These are phyloP conservation scores for Lactifluus hygrophoroides DNA, from an alignment of 768 basidiomycete species.

Conservation along the genomic window DNA sequence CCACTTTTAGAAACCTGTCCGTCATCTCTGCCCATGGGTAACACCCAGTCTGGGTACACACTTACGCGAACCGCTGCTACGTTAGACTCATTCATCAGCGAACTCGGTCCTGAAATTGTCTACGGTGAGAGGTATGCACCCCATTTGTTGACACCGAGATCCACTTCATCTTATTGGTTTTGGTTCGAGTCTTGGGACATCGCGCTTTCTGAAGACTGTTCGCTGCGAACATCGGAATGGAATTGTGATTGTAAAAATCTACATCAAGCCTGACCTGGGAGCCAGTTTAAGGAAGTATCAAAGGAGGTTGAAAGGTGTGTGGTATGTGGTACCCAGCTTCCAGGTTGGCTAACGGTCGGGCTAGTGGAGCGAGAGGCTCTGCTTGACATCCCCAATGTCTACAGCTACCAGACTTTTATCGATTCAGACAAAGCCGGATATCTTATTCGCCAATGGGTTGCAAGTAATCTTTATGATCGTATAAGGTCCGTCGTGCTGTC, in stretches of 20 bases:
- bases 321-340: constrained; percentile 2
- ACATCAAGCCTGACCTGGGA: constrained; percentile 88
- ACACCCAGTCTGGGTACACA: constrained; percentile 61
- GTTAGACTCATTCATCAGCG: constrained; percentile 84
- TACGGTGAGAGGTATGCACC: constrained; percentile 81
- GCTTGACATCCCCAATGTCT: constrained; percentile 77
- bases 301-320: constrained; percentile 65
- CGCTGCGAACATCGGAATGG: constrained; percentile 80
- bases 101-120: constrained; percentile 76
- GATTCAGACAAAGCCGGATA: constrained; percentile 97
- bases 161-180: neutral
- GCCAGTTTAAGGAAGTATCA: constrained; percentile 69
- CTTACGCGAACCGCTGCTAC: constrained; percentile 70
- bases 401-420: constrained; percentile 80
- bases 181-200: constrained; percentile 59
- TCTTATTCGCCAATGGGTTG: constrained; percentile 89
- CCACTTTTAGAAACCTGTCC: neutral
- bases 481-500: constrained; percentile 63
- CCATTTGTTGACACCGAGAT: neutral
- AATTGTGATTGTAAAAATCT: constrained; percentile 85
- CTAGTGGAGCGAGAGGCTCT: constrained; percentile 82
- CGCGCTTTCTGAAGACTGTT: constrained; percentile 73
- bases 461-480: constrained; percentile 91
- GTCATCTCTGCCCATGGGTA: constrained; percentile 49
- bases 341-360: neutral